Evolutionary conservation across 164 flowering plant genomes (phyloP), one percentile per base, ranked within the genome.

Genomic region (Stephania yunnanensis): DNA sequence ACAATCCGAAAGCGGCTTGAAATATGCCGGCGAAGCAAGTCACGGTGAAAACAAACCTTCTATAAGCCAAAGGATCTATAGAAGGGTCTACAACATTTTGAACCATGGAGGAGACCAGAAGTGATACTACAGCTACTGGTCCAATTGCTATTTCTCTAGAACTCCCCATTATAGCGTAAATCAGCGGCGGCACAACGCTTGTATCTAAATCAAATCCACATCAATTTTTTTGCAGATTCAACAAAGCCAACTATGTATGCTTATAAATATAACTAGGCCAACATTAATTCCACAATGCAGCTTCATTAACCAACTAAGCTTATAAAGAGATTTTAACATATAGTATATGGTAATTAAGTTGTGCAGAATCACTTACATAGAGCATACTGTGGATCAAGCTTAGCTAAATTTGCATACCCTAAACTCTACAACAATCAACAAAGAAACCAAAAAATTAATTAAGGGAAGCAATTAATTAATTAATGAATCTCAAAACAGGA

Each of bases 131-230:
- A 0, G 97, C 97, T 7, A 94, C 97, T 0, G 97, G 95, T 22
- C 98, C 98, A 50, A 94, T 89, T 4, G 96, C 98, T 20, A 94
- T 73, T 75, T 94, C 97, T 81, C 94, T 83, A 61, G 98, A 94
- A 76, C 92, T 94, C 66, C 97, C 97, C 98, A 94, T 91, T 9
- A 87, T 17, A 31, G 97, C 85, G 76, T 94, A 92, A 13, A 94
- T 86, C 73, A 94, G 74, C 25, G 97, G 98, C 0, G 98, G 98
- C 0, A 94, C 89, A 3, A 89, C 87, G 65, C 94, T 94, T 25
- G 98, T 89, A 79, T 94, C 98, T 94, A n/a, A n/a, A 65, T 42
- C 71, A 25, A 61, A n/a, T 42, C 17, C 46, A 50, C 66, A 74
- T 5, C 1, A 58, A 58, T 58, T 58, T 58, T 22, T 17, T 13